Conservation (phyloP, 2,329 filamentous ascomycete genomes). For the Penicillium sp. region DNA sequence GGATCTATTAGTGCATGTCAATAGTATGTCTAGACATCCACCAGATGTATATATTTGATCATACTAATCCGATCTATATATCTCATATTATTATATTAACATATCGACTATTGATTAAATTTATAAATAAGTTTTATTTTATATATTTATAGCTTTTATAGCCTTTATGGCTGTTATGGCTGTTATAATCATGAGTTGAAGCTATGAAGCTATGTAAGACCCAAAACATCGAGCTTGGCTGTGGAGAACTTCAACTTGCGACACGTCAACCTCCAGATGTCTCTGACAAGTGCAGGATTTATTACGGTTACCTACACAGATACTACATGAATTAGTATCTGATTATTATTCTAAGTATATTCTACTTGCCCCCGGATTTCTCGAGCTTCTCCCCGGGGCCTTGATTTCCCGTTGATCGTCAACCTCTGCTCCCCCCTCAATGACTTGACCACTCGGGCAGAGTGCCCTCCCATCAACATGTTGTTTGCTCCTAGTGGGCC, state of each 20-base stretch:
- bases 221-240: neutral
- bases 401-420: neutral
- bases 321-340: neutral
- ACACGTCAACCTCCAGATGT: neutral
- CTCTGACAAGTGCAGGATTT: neutral
- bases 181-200: neutral
- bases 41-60: neutral
- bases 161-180: neutral
- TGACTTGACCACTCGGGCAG: conserved; percentile 19
- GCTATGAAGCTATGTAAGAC: neutral
- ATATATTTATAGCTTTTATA: neutral
- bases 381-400: neutral
- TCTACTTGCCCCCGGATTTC: neutral
- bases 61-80: neutral
- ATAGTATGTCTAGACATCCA: neutral
- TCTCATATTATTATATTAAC: neutral
- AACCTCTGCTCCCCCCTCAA: conserved; percentile 1
- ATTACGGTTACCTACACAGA: neutral
- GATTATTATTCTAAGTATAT: neutral
- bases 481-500: conserved; percentile 35
- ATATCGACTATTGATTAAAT: neutral
- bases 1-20: conserved; percentile 25
- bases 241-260: conserved; percentile 1
- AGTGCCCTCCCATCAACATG: conserved; percentile 23
- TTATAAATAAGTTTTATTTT: neutral